These are phyloP conservation scores for Canariomyces notabilis DNA, from an alignment of 2,329 filamentous ascomycete species.

Conservation along the genomic window DNA sequence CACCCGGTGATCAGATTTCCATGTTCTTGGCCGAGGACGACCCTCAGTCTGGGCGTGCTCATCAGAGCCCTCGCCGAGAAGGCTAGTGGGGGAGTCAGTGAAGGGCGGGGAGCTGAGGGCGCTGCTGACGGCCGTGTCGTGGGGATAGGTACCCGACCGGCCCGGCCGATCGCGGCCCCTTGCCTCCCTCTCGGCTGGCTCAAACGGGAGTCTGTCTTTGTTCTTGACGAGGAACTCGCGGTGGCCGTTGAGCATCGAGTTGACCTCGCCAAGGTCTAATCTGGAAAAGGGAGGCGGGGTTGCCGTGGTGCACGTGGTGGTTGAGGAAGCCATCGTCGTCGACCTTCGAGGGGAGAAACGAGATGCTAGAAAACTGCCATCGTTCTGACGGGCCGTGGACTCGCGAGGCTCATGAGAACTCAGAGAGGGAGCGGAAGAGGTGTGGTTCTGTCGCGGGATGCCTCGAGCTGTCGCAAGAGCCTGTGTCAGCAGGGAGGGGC, in stretches of 20 bases:
- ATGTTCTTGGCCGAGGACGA: slow-evolving; percentile 32
- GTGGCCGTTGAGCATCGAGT: slow-evolving; percentile 32
- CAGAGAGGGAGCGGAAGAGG: slow-evolving; percentile 17
- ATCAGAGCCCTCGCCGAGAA: slow-evolving; percentile 11
- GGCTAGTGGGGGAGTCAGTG: slow-evolving; percentile 12
- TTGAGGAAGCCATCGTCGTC: slow-evolving; percentile 22
- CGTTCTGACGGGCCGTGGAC: slow-evolving; percentile 25
- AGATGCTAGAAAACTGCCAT: slow-evolving; percentile 36
- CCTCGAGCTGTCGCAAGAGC: slow-evolving; percentile 55
- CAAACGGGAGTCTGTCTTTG: slow-evolving; percentile 35
- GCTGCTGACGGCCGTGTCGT: slow-evolving; percentile 8
- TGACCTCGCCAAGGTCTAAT: slow-evolving; percentile 32
- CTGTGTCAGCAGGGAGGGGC: slow-evolving; percentile 53
- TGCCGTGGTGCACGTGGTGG: slow-evolving; percentile 18
- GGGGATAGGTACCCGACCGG: slow-evolving; percentile 10
- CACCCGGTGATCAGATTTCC: slow-evolving; percentile 39
- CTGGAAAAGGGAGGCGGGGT: slow-evolving; percentile 24
- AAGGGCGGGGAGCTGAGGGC: slow-evolving; percentile 10
- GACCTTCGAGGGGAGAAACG: slow-evolving; percentile 29
- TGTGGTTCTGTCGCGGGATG: slow-evolving; percentile 33
- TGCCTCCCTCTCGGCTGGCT: slow-evolving; percentile 40
- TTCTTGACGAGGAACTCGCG: slow-evolving; percentile 31
- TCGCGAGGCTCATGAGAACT: slow-evolving; percentile 17
- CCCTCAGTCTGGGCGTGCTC: slow-evolving; percentile 23
- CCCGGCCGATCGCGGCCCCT: slow-evolving; percentile 32